Evolutionary conservation across 768 basidiomycete species (phyloP), one percentile per base, ranked within the genome.

Genomic region (Naganishia randhawae): DNA sequence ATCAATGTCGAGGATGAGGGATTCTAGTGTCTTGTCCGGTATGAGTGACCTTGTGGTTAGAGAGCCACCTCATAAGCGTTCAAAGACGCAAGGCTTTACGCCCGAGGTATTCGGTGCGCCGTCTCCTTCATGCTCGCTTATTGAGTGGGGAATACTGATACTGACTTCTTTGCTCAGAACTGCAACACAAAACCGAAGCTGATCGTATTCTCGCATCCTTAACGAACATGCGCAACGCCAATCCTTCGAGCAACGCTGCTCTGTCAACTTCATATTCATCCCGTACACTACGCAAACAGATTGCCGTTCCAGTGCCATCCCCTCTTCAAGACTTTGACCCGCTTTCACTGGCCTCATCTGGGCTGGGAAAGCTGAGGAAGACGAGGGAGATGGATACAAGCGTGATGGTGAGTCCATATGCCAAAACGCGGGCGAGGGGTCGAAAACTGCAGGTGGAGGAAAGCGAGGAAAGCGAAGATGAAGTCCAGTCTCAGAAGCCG

Each of bases 401-500:
- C 22, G 74, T 76, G 25, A 71, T 73, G 67, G 53, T 73, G 17
- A 54, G 71, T 17, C 78, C 78, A 0, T 79, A 75, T 73, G 76
- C 71, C 31, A 52, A 51, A 31, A 65, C 69, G 25, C 65, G 50
- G 4, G 74, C 75, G 75, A 70, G 71, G 55, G 71, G 62, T 35
- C 51, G 74, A 63, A 71, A 68, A 6, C 73, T 73, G 75, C 70
- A 63, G 11, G 66, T 48, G 31, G 69, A 65, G 63, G 22, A 67
- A 13, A 37, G 70, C 10, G 71, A 52, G 32, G 69, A 72, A 39
- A 41, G 51, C 13, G 33, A 53, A 41, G 35, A 31, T 42, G 64
- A 51, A 13, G 42, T 17, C 17, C 25, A 50, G 22, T 22, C 29
- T 6, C 50, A 27, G 27, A 29, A 64, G n/a, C 45, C n/a, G 19